Base-by-base conservation (phyloP, 2,329 filamentous ascomycete species). In the Fusarium sp. region DNA sequence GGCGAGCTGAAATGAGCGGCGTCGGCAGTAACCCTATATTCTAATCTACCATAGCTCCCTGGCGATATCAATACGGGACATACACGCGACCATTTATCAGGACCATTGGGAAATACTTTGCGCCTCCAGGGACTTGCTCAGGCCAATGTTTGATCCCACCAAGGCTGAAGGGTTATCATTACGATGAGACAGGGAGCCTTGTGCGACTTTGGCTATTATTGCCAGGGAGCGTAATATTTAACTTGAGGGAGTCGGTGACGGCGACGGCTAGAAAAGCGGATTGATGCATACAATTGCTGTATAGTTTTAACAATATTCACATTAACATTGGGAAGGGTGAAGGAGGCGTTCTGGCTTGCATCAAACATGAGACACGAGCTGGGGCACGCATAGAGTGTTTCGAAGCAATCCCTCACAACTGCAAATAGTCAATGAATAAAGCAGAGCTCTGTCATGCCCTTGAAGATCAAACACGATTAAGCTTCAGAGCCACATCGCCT, bases 1-100 rank as follows among this genome's bases (percentile, higher is more conserved):
- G 94, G 94, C 63, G 94, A 97, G 82, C 83, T 97, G 65, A 80
- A 80, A 69, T 81, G 77, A 84, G 91, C 12, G 13, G 24, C 25
- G 45, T 27, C 20, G 18, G 47, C 85, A 86, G 89, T 87, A 54
- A 45, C 45, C 53, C 54, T 20, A 43, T 59, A 73, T 67, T 63
- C 41, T 47, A 56, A 65, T 67, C 32, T 49, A 58, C 51, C 32
- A 49, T 24, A 24, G 47, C 43, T 59, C 53, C 45, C 52, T 61
- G 59, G 13, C 40, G 18, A 51, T 41, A 29, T 27, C 20, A 38
- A 51, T 49, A 43, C 51, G 38, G 41, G 32, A 58, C 58, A 70
- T 46, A 43, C 55, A 60, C 34, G 45, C 38, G 43, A 41, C 48
- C 18, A 32, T 46, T 34, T 44, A 56, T 22, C 38, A 53, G 30